A percentile compares a stretch with the other conserved stretches of the same genome.
These are phyloP conservation scores for Rhizopogon parksii DNA, from an alignment of 1,284 basidiomycete genomes.

Conservation along the genomic window DNA sequence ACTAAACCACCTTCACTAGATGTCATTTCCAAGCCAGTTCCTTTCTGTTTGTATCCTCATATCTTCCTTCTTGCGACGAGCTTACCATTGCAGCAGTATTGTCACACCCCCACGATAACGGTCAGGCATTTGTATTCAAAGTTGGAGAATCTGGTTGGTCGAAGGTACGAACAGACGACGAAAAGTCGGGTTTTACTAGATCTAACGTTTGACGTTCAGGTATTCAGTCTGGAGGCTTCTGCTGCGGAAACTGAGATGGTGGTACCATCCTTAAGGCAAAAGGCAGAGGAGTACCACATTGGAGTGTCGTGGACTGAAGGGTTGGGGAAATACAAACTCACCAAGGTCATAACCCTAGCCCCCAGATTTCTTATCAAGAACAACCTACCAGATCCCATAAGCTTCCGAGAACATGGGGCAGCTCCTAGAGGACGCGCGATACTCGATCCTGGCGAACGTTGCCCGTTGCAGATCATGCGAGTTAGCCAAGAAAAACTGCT, in stretches of 20 bases:
- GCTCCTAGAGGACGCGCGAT: conserved; percentile 60
- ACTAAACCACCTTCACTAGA: conserved; percentile 33
- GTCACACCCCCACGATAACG: conserved; percentile 77
- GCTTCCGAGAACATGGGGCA: conserved; percentile 82
- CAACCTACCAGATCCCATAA: conserved; percentile 61
- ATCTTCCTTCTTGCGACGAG: conserved; percentile 29
- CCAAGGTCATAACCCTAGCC: conserved; percentile 88
- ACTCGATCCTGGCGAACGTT: conserved; percentile 65
- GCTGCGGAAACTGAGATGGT: conserved; percentile 84
- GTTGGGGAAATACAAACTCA: conserved; percentile 92
- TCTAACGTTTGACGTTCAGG: conserved; percentile 31
- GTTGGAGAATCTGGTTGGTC: conserved; percentile 92
- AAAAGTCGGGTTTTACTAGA: conserved; percentile 3
- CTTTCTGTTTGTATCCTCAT: conserved; percentile 61
- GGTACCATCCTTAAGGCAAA: conserved; percentile 61
- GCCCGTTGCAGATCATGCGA: conserved; percentile 67
- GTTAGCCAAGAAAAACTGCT: conserved; percentile 65
- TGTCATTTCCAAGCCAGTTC: conserved; percentile 50
- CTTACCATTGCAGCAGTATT: conserved; percentile 57
- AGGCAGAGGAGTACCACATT: conserved; percentile 76
- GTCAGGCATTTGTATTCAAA: conserved; percentile 81
- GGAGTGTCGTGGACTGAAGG: conserved; percentile 94
- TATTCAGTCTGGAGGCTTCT: conserved; percentile 87
- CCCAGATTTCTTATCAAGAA: conserved; percentile 93
- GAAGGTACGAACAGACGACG: conserved; percentile 41